phyloP scores from a whole-genome alignment of 345 rosid genomes.

The Bretschneidera sinensis region DNA sequence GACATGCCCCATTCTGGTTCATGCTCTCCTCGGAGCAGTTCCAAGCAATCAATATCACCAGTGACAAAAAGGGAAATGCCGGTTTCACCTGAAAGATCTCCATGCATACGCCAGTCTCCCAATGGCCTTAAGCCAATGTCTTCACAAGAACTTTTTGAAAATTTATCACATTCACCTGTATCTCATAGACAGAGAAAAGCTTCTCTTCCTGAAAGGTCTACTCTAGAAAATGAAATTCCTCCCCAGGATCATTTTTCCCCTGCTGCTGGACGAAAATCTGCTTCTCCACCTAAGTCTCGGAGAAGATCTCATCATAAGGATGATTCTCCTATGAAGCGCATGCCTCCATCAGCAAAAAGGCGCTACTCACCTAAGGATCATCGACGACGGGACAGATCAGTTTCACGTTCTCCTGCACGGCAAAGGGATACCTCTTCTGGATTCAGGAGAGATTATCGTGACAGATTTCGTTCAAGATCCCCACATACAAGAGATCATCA shows the following conservation, averaged over 20 bases:
- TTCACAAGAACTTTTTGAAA: conserved; percentile 4
- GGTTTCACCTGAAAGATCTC: conserved; percentile 10
- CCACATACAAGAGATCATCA: conserved; percentile 12
- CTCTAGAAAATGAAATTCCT: conserved; percentile 4
- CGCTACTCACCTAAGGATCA: conserved; percentile 9
- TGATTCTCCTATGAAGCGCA: conserved; percentile 9
- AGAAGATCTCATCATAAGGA: conserved; percentile 12
- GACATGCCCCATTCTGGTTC: conserved; percentile 8
- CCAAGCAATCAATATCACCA: conserved; percentile 1
- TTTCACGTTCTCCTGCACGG: conserved; percentile 17
- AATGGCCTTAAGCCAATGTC: conserved; percentile 1
- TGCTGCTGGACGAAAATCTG: background rate
- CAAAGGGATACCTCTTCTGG: conserved; percentile 16
- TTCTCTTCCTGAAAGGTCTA: conserved; percentile 17
- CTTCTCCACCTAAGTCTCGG: conserved; percentile 7
- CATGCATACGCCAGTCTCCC: background rate
- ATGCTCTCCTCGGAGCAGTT: conserved; percentile 2
- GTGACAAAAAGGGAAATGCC: background rate
- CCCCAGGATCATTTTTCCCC: conserved; percentile 4
- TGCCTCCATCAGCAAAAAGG: conserved; percentile 8
- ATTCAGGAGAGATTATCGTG: conserved; percentile 10
- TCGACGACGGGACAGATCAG: conserved; percentile 4
- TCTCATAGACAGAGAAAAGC: conserved; percentile 1
- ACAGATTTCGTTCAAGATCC: conserved; percentile 21
- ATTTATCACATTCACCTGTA: background rate